Percentiles rank a stretch among this genome's conserved stretches.
Evolutionary conservation across 495 filamentous ascomycete genomes (phyloP).

Genomic region (Neurospora sp.): DNA sequence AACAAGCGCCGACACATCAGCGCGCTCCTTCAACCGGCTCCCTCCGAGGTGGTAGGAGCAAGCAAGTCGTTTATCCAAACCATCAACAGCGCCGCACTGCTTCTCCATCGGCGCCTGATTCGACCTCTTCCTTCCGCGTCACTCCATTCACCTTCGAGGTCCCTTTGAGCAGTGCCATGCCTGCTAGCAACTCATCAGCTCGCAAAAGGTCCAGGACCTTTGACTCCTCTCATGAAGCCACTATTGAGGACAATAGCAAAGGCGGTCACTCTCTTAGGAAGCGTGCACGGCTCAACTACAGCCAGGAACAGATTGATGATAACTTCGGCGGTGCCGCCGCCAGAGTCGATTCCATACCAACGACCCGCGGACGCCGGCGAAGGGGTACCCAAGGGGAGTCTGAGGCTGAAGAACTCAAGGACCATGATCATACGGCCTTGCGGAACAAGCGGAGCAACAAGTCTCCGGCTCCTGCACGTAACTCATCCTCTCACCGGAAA

Average conservation of each 20-base stretch:
- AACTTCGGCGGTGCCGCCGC: conserved; percentile 2
- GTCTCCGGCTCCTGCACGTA: conserved; percentile 22
- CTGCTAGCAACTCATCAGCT: conserved; percentile 3
- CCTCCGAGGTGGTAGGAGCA: conserved; percentile 11
- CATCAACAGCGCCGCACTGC: conserved; percentile 2
- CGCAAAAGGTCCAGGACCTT: conserved; percentile 29
- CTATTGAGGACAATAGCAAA: conserved; percentile 17
- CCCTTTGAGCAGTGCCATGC: conserved; percentile 20
- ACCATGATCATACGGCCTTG: conserved; percentile 4
- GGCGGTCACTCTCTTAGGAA: conserved; percentile 40
- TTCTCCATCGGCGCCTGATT: conserved; percentile 12
- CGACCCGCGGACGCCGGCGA: conserved; percentile 19
- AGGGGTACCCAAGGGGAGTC: conserved; percentile 17
- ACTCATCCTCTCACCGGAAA: conserved; percentile 22
- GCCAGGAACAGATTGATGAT: conserved; percentile 33
- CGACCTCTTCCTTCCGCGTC: background rate
- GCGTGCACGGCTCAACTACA: conserved; percentile 36
- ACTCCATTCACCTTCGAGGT: conserved; percentile 20
- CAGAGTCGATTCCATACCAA: conserved; percentile 6
- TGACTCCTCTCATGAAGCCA: conserved; percentile 17
- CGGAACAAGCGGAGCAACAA: conserved; percentile 15
- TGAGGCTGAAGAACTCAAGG: conserved; percentile 19
- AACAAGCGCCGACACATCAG: background rate
- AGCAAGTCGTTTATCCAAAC: background rate
- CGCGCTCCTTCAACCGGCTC: conserved; percentile 7